Conservation (phyloP, 2,329 filamentous ascomycete species). For the Fusarium nygamai region DNA sequence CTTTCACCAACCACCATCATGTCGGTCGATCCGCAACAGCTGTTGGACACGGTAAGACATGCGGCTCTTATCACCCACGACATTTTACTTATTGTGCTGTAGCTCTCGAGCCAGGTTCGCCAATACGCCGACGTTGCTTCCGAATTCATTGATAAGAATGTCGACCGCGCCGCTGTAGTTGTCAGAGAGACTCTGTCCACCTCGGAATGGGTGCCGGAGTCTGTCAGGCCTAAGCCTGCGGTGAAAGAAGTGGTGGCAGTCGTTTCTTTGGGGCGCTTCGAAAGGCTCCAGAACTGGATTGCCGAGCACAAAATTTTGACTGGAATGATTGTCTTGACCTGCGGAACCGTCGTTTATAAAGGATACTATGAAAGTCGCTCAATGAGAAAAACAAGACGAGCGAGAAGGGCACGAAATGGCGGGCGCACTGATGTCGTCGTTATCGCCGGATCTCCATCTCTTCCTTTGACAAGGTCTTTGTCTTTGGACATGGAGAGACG, state of each 20-base stretch:
- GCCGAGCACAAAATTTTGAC: slow-evolving; percentile 77
- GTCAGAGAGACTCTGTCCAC: slow-evolving; percentile 76
- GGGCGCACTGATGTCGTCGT: slow-evolving; percentile 88
- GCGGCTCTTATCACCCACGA: background rate
- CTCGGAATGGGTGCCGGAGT: slow-evolving; percentile 77
- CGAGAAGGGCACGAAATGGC: slow-evolving; percentile 82
- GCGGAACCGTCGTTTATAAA: slow-evolving; percentile 71
- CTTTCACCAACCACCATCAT: slow-evolving; percentile 58
- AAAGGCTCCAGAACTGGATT: slow-evolving; percentile 76
- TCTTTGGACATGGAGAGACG: slow-evolving; percentile 88
- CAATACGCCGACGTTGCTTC: slow-evolving; percentile 78
- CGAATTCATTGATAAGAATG: slow-evolving; percentile 81
- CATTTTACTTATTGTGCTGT: slow-evolving; percentile 17
- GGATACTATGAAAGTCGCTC: slow-evolving; percentile 63
- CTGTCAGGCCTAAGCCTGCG: slow-evolving; percentile 68
- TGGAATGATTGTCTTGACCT: slow-evolving; percentile 74
- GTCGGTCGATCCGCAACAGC: slow-evolving; percentile 82
- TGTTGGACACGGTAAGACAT: slow-evolving; percentile 76
- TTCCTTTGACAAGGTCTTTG: slow-evolving; percentile 85
- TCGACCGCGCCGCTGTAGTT: slow-evolving; percentile 77
- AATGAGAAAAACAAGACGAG: slow-evolving; percentile 75
- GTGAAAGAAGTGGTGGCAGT: slow-evolving; percentile 47
- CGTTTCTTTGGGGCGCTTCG: slow-evolving; percentile 51
- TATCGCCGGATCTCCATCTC: slow-evolving; percentile 85
- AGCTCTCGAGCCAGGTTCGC: slow-evolving; percentile 71